phyloP scores from a whole-genome alignment of 2,329 filamentous ascomycete species.

The Aureobasidium lini region DNA sequence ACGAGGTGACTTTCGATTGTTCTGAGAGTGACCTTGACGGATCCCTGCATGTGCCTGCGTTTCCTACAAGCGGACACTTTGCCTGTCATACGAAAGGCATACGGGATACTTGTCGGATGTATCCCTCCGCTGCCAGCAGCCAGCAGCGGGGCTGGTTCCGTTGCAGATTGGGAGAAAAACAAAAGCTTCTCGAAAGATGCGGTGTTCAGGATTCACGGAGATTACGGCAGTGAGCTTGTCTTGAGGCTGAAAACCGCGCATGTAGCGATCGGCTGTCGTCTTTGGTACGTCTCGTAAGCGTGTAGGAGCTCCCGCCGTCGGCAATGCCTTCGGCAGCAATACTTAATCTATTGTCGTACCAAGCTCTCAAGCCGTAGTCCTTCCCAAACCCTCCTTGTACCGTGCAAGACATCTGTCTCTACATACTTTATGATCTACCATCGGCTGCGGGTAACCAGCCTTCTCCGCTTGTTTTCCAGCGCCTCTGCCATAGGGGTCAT shows the following conservation, averaged over 20 bases:
- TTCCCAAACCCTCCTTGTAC: slow-evolving; percentile 60
- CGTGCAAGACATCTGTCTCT: slow-evolving; percentile 59
- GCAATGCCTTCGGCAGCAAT: background rate
- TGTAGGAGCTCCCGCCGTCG: too few relatives aligned
- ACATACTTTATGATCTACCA: slow-evolving; percentile 65
- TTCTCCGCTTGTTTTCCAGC: slow-evolving; percentile 52
- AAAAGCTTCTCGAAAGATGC: background rate
- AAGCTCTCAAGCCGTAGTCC: slow-evolving; percentile 35
- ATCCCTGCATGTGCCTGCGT: background rate
- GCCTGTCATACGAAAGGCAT: background rate
- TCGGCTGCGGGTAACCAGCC: slow-evolving; percentile 64
- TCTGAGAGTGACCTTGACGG: background rate
- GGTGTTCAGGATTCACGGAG: background rate
- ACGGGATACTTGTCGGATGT: background rate
- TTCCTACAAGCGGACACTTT: background rate
- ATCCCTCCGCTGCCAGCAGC: background rate
- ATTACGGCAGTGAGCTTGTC: background rate
- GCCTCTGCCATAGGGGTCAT: slow-evolving; percentile 69
- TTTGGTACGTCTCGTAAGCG: too few relatives aligned
- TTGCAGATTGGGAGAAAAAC: background rate
- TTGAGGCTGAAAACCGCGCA: background rate
- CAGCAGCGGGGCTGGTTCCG: background rate
- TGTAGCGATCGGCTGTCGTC: background rate
- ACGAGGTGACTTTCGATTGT: background rate
- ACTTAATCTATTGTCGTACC: background rate